A percentile compares a stretch with the other conserved stretches of the same genome.
phyloP scores from a whole-genome alignment of 2,329 filamentous ascomycete genomes.

The Daldinia sp. region DNA sequence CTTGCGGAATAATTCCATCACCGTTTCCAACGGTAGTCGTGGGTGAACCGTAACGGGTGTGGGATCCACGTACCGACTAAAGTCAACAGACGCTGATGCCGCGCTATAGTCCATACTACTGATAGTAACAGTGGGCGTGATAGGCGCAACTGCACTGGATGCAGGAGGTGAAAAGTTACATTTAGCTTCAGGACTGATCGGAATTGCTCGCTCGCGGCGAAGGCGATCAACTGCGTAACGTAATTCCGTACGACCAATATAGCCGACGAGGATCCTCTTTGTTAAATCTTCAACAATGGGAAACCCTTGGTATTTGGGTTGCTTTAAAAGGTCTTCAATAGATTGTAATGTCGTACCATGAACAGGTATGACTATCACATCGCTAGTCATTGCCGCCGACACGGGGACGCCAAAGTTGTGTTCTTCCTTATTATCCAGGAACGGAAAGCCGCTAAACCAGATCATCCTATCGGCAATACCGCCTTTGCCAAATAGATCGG shows the following conservation, averaged over 20 bases:
- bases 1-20: conserved; percentile 99
- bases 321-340: conserved; percentile 76
- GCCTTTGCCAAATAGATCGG: conserved; percentile 90
- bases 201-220: conserved; percentile 66
- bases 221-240: conserved; percentile 88
- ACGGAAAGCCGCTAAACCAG: conserved; percentile 97
- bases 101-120: conserved; percentile 66
- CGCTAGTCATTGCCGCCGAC: conserved; percentile 84
- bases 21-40: conserved; percentile 89
- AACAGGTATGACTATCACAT: conserved; percentile 77
- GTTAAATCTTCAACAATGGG: conserved; percentile 82
- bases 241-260: conserved; percentile 91
- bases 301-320: conserved; percentile 90
- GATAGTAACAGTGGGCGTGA: conserved; percentile 62
- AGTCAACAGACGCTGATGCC: conserved; percentile 71
- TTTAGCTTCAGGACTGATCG: conserved; percentile 71
- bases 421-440: conserved; percentile 96
- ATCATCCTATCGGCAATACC: conserved; percentile 99
- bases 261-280: conserved; percentile 81
- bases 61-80: conserved; percentile 86
- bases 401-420: conserved; percentile 96
- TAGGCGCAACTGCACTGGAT: conserved; percentile 47
- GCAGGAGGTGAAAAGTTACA: conserved; percentile 74
- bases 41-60: conserved; percentile 93
- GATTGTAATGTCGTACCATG: conserved; percentile 78